These are phyloP conservation scores for Themeda triandra DNA, from an alignment of 176 grass and related monocot species.

Conservation along the genomic window DNA sequence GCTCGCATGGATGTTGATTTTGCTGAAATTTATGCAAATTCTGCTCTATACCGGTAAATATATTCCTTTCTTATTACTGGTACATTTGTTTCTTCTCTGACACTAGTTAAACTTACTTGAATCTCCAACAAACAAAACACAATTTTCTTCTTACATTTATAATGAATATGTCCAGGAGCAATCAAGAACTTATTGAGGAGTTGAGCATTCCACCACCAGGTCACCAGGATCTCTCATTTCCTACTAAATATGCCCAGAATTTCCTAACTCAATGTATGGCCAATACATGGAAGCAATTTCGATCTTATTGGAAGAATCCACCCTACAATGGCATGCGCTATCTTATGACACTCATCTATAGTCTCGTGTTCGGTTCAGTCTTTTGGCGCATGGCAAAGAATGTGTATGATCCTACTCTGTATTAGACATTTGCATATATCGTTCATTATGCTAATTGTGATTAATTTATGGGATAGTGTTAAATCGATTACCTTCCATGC, in stretches of 20 bases:
- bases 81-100: background rate
- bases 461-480: background rate
- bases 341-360: conserved; percentile 60
- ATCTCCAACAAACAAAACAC: background rate
- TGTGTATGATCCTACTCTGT: conserved; percentile 39
- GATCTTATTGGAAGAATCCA: conserved; percentile 94
- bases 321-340: conserved; percentile 77
- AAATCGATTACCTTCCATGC: background rate
- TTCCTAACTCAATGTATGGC: conserved; percentile 61
- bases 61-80: background rate
- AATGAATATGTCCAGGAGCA: conserved; percentile 31
- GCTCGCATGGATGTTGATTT: conserved; percentile 60
- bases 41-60: conserved; percentile 65
- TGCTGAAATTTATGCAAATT: conserved; percentile 83
- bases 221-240: conserved; percentile 71
- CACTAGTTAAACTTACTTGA: background rate
- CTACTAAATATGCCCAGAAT: conserved; percentile 71
- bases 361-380: conserved; percentile 74
- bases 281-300: conserved; percentile 86
- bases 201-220: conserved; percentile 53
- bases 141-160: background rate
- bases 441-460: background rate
- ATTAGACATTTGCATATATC: background rate
- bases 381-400: conserved; percentile 77
- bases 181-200: conserved; percentile 74